Evolutionary conservation across 495 filamentous ascomycete species (phyloP).

Genomic region (Lentithecium fluviatile): DNA sequence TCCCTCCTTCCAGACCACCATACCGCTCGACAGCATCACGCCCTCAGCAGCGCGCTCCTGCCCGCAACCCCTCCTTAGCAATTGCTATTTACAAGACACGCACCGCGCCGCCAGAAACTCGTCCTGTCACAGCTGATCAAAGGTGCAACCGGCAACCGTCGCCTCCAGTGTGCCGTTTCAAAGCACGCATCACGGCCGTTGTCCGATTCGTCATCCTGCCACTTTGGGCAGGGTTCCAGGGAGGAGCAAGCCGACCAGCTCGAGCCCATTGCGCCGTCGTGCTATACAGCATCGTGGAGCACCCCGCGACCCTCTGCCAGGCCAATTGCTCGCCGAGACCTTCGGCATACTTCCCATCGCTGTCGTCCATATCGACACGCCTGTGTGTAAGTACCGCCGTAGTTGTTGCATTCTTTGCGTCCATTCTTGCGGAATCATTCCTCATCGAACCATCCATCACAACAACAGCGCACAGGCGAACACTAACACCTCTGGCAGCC

Average conservation of each 20-base stretch:
- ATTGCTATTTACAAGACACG: not conserved
- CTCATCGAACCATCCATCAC: constrained; percentile 3
- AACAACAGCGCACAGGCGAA: constrained; percentile 25
- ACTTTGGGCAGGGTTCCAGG: constrained; percentile 16
- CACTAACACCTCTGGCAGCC: constrained; percentile 16
- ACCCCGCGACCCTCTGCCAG: constrained; percentile 14
- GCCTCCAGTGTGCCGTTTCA: constrained; percentile 28
- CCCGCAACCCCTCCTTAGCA: constrained; percentile 24
- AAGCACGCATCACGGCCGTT: constrained; percentile 21
- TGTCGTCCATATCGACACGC: constrained; percentile 10
- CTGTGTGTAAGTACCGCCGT: constrained; percentile 14
- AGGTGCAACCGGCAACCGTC: constrained; percentile 16
- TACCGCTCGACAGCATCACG: not conserved
- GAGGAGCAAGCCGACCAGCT: not conserved
- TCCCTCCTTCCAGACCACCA: constrained; percentile 1
- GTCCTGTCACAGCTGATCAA: constrained; percentile 16
- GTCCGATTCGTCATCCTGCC: constrained; percentile 30
- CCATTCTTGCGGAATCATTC: constrained; percentile 25
- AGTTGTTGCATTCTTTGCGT: constrained; percentile 29
- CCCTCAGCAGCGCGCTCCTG: constrained; percentile 2
- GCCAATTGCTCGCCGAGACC: constrained; percentile 25
- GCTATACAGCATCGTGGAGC: constrained; percentile 3
- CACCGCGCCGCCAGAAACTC: constrained; percentile 24
- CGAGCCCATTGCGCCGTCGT: not conserved
- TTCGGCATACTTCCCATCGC: constrained; percentile 3